Evolutionary conservation across 2,329 filamentous ascomycete genomes (phyloP).

Genomic region (Xylariomycetidae sp.): DNA sequence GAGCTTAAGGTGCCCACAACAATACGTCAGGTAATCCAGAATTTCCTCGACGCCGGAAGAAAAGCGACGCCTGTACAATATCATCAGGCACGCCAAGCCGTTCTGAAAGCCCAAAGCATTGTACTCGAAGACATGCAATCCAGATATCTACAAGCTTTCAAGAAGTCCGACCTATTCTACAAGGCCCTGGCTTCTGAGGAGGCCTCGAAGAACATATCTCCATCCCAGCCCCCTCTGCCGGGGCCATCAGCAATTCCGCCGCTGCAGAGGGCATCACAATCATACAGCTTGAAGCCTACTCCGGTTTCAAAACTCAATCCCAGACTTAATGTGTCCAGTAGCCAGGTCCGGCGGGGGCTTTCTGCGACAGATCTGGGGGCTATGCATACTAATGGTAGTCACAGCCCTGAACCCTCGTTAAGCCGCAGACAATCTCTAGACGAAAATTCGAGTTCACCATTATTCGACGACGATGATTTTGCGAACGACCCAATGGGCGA

Average conservation of each 20-base stretch:
- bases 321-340: constrained; percentile 27
- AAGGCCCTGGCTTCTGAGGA: constrained; percentile 93
- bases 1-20: constrained; percentile 74
- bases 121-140: constrained; percentile 82
- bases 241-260: constrained; percentile 22
- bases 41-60: constrained; percentile 75
- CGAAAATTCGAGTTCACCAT: constrained; percentile 45
- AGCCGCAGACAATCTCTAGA: constrained; percentile 66
- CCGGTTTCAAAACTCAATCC: constrained; percentile 38
- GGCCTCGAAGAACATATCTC: constrained; percentile 39
- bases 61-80: constrained; percentile 78
- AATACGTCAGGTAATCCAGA: constrained; percentile 64
- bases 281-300: constrained; percentile 40
- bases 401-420: constrained; percentile 35
- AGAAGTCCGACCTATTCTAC: constrained; percentile 89
- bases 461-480: constrained; percentile 80
- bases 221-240: constrained; percentile 14
- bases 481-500: constrained; percentile 66
- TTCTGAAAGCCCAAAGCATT: constrained; percentile 76
- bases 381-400: constrained; percentile 30
- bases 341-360: constrained; percentile 34
- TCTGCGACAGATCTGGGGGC: constrained; percentile 45
- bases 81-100: constrained; percentile 72
- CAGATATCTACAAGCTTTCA: constrained; percentile 78
- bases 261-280: constrained; percentile 29